Conservation (phyloP, 352 stramenopile species). For the Phytophthora litchii region DNA sequence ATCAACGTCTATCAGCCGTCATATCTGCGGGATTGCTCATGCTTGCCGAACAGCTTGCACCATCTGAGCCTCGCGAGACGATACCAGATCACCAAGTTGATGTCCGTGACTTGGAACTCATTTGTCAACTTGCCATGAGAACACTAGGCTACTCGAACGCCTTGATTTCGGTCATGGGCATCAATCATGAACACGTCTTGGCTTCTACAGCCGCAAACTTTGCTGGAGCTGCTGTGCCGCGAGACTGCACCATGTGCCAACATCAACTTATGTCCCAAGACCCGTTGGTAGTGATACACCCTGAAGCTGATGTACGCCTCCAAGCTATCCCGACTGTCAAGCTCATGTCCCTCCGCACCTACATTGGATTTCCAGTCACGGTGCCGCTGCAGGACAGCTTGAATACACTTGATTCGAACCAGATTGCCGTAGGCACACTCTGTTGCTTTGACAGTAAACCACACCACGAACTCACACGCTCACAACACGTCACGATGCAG, state of each 20-base stretch:
- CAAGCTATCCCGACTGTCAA: conserved; percentile 35
- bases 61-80: not conserved
- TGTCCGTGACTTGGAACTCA: conserved; percentile 53
- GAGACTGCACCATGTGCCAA: conserved; percentile 59
- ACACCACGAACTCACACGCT: conserved; percentile 44
- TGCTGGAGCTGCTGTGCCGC: conserved; percentile 34
- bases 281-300: conserved; percentile 56
- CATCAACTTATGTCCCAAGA: conserved; percentile 58
- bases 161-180: conserved; percentile 54
- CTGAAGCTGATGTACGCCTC: conserved; percentile 61
- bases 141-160: conserved; percentile 49
- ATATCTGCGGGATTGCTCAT: conserved; percentile 8
- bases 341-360: conserved; percentile 49
- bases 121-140: conserved; percentile 45
- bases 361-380: conserved; percentile 62
- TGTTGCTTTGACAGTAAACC: conserved; percentile 56
- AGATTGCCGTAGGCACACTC: conserved; percentile 53
- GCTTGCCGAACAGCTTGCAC: conserved; percentile 16
- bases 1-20: conserved; percentile 18
- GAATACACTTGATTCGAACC: conserved; percentile 8
- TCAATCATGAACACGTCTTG: conserved; percentile 46
- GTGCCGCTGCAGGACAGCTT: conserved; percentile 2
- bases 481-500: conserved; percentile 52
- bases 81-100: conserved; percentile 19
- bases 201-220: conserved; percentile 38